Evolutionary conservation across 2,329 filamentous ascomycete genomes (phyloP), one percentile per base, ranked within the genome.

Genomic region (Aureobasidium lini): DNA sequence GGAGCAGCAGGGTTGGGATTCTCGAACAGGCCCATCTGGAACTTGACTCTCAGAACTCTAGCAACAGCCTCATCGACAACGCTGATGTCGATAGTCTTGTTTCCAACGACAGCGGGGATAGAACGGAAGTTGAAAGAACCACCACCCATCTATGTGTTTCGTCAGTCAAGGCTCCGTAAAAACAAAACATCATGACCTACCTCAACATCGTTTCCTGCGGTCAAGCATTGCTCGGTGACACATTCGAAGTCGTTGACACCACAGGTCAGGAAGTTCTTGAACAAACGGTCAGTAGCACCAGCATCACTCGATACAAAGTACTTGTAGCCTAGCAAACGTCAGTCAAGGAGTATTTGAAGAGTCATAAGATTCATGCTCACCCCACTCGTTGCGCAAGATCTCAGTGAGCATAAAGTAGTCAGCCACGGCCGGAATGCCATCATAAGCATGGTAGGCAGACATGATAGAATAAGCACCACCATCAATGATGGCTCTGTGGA

Each of bases 401-500:
- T 86, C 83, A 0, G 85, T 88, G 50, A 89, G 77, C 3, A 84
- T 77, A 62, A 86, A 82, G 58, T 82, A 76, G 67, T 89, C 82
- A 0, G 86, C 79, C 36, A 89, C 81, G 0, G 82, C 78, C 0
- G 87, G 85, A 18, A 90, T 76, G 1, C 86, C 87, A 63, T 90
- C 87, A 65, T 88, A 90, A 53, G 84, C 84, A 66, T 86, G 81
- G 66, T 90, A 90, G 0, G 87, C 84, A 32, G 83, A 82, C 88
- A 90, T 90, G 63, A 90, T 81, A 36, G 81, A 80, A 67, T 79
- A 85, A 2, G 85, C 87, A 10, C 81, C 84, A 9, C 75, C 85
- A 66, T 89, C 87, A 36, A 89, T 81, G 62, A 90, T 89, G 11
- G 86, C 81, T 15, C 84, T 79, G 69, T 87, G 87, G 71, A 88